A percentile compares a stretch with the other conserved stretches of the same genome.
Evolutionary conservation across 2,329 filamentous ascomycete species (phyloP).

Genomic region (Zasmidium angulare): DNA sequence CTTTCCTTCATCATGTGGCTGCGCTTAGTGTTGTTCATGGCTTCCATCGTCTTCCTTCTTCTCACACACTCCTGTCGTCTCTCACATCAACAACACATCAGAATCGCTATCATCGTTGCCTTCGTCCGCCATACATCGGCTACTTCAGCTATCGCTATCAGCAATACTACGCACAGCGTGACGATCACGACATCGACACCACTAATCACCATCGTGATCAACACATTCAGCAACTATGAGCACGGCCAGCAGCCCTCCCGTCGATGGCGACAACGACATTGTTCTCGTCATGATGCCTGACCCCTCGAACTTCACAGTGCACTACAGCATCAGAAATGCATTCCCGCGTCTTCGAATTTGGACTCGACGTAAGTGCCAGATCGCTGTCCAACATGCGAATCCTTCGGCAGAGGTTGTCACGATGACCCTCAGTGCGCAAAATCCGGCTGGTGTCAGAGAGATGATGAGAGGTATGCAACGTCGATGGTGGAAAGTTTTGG

Average conservation of each 20-base stretch:
- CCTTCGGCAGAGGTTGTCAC: not conserved
- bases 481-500: not conserved
- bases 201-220: not conserved
- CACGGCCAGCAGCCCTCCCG: not conserved
- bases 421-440: no score
- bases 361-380: not conserved
- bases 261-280: not conserved
- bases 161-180: not conserved
- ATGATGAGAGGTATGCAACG: not conserved
- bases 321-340: not conserved
- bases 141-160: not conserved
- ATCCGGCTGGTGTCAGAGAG: not conserved
- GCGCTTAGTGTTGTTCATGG: no score
- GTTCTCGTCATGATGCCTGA: not conserved
- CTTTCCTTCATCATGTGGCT: no score
- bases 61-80: no score
- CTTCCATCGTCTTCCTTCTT: no score
- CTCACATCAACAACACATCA: not conserved
- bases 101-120: not conserved
- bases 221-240: not conserved
- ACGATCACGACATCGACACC: not conserved
- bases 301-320: not conserved
- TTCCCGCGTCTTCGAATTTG: not conserved
- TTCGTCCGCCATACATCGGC: not conserved
- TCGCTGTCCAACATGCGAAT: no score